Evolutionary conservation across 2,329 filamentous ascomycete species (phyloP).

Genomic region (Xylariomycetidae sp.): DNA sequence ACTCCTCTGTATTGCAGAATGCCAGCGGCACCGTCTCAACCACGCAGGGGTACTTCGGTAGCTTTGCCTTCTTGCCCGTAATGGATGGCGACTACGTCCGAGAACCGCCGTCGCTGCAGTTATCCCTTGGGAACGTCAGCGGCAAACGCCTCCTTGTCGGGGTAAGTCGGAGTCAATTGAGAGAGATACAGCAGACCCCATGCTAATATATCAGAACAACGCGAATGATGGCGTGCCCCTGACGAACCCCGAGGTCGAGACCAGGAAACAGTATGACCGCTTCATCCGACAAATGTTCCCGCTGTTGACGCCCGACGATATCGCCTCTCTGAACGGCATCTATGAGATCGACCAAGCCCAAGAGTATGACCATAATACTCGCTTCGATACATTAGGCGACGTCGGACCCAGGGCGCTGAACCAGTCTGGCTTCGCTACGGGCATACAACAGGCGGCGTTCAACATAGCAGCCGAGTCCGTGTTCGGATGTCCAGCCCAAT

Average conservation of each 20-base stretch:
- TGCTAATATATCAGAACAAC: conserved; percentile 23
- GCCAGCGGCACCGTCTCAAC: conserved; percentile 23
- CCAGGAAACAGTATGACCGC: conserved; percentile 15
- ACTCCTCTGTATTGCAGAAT: conserved; percentile 19
- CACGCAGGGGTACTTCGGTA: conserved; percentile 21
- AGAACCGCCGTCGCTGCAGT: conserved; percentile 15
- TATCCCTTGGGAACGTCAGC: conserved; percentile 9
- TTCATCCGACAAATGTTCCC: conserved; percentile 23
- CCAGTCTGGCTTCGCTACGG: conserved; percentile 36
- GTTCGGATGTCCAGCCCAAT: conserved; percentile 45
- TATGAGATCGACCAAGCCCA: conserved; percentile 15
- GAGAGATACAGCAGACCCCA: background rate
- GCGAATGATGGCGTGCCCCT: conserved; percentile 28
- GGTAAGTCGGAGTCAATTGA: conserved; percentile 9
- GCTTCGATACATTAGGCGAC: conserved; percentile 31
- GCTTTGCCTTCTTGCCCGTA: conserved; percentile 23
- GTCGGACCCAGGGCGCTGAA: conserved; percentile 37
- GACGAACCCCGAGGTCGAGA: conserved; percentile 22
- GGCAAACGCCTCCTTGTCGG: conserved; percentile 21
- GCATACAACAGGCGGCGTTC: conserved; percentile 41
- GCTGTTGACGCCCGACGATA: conserved; percentile 11
- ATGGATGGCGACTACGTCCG: conserved; percentile 22
- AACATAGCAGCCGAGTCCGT: conserved; percentile 44
- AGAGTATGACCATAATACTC: conserved; percentile 8
- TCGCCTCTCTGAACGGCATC: conserved; percentile 8